A percentile compares a stretch with the other conserved stretches of the same genome.
Conservation (phyloP, 176 grass and related monocot species). For the Eleusine coracana region DNA sequence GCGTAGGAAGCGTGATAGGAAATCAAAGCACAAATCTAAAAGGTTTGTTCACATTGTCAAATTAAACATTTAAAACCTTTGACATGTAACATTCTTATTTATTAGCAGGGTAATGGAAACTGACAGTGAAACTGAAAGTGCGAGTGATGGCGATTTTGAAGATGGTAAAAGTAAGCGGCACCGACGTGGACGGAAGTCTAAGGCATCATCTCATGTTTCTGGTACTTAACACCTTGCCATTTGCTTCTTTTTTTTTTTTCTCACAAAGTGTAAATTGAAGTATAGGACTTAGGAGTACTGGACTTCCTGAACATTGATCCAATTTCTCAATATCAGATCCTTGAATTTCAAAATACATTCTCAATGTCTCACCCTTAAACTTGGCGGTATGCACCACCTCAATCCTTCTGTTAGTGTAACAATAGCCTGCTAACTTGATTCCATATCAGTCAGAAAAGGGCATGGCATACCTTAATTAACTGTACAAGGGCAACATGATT, state of each 20-base stretch:
- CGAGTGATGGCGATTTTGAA: conserved; percentile 55
- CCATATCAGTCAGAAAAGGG: neutral
- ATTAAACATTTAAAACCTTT: conserved; percentile 14
- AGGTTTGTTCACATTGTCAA: conserved; percentile 47
- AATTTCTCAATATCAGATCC: neutral
- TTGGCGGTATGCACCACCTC: neutral
- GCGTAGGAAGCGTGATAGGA: conserved; percentile 77
- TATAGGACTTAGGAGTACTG: neutral
- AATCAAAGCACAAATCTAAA: conserved; percentile 68
- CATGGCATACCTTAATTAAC: neutral
- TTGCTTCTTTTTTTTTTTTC: conserved; percentile 42
- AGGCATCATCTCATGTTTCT: conserved; percentile 63
- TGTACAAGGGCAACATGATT: neutral
- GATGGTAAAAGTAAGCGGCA: conserved; percentile 62
- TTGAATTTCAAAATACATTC: neutral
- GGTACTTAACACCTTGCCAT: conserved; percentile 20
- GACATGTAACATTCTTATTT: conserved; percentile 25
- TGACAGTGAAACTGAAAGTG: conserved; percentile 58
- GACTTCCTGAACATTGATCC: conserved; percentile 7
- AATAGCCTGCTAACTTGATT: neutral
- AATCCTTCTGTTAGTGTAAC: neutral
- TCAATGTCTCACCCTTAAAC: neutral
- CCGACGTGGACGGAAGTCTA: conserved; percentile 50
- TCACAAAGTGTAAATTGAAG: conserved; percentile 9
- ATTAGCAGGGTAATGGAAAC: conserved; percentile 55